phyloP scores from a whole-genome alignment of 306 rosid genomes.

The Elaeagnus macrophylla region DNA sequence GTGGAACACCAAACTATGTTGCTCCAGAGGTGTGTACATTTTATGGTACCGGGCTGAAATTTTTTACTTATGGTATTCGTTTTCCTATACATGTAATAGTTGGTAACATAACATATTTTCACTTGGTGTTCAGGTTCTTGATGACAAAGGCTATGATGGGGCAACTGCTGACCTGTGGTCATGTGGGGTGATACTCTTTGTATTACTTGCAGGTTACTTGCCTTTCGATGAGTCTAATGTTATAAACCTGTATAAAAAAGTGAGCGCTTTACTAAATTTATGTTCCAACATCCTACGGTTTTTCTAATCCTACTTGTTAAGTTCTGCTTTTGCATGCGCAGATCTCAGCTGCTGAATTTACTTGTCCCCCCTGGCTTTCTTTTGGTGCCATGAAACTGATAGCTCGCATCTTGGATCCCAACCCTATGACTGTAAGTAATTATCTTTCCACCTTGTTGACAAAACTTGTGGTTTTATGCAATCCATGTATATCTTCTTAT shows the following conservation, averaged over 20 bases:
- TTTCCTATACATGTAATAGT: conserved; percentile 4
- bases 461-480: neutral
- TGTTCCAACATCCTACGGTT: conserved; percentile 1
- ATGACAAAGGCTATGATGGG: conserved; percentile 91
- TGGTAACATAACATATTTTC: conserved; percentile 13
- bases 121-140: conserved; percentile 58
- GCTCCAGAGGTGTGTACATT: conserved; percentile 80
- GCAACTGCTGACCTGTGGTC: conserved; percentile 98
- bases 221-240: conserved; percentile 93
- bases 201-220: conserved; percentile 96
- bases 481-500: too few relatives aligned
- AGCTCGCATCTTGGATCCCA: conserved; percentile 82
- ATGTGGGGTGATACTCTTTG: conserved; percentile 98
- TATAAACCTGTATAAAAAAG: conserved; percentile 79
- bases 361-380: conserved; percentile 95
- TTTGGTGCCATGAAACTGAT: conserved; percentile 86
- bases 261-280: conserved; percentile 30
- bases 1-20: conserved; percentile 97
- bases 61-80: neutral
- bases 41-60: conserved; percentile 14
- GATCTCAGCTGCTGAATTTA: conserved; percentile 88
- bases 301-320: conserved; percentile 19
- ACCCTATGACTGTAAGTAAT: conserved; percentile 74
- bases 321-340: conserved; percentile 34
- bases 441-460: neutral